Evolutionary conservation across 495 filamentous ascomycete genomes (phyloP), one percentile per base, ranked within the genome.

Genomic region (Neurospora sp.): DNA sequence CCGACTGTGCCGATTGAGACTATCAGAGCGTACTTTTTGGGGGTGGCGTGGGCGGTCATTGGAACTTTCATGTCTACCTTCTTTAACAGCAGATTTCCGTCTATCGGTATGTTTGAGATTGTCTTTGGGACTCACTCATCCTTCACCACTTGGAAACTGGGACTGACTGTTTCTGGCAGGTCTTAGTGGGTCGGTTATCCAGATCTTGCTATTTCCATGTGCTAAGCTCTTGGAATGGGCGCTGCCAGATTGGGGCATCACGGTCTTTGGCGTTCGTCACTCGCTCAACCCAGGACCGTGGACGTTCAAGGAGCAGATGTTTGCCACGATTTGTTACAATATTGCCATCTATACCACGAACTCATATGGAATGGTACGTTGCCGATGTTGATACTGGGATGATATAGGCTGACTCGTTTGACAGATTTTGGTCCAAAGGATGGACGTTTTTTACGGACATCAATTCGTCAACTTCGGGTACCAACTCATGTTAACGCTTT

Each of bases 241-340:
- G 2, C 74, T 81, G 0, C 80, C 78, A 1, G 75, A 79, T 75
- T 80, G 80, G 77, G 78, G 78, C 2, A 22, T 80, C 22, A 79
- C 76, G 3, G 22, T 80, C 39, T 74, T 75, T 53, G 77, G 80
- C 0, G 72, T 76, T 4, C 71, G 80, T 8, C 76, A 78, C 72
- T 79, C 79, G 9, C 78, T 81, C 37, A 85, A 85, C 45, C 83
- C 83, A 0, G 83, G 81, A 2, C 82, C 78, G 7, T 85, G 82
- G 78, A 83, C 80, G 22, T 79, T 81, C 53, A 85, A 85, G 70
- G 83, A 85, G 73, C 83, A 85, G 71, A 81, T 81, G 74, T 79
- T 85, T 72, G 79, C 81, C 0, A 80, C 78, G 7, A 80, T 81
- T 31, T 78, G 75, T 4, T 80, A 75, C 71, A 81, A 81, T 39